A percentile compares a stretch with the other conserved stretches of the same genome.
Evolutionary conservation across 2,329 filamentous ascomycete species (phyloP).

Genomic region (Pseudogymnoascus sp.): DNA sequence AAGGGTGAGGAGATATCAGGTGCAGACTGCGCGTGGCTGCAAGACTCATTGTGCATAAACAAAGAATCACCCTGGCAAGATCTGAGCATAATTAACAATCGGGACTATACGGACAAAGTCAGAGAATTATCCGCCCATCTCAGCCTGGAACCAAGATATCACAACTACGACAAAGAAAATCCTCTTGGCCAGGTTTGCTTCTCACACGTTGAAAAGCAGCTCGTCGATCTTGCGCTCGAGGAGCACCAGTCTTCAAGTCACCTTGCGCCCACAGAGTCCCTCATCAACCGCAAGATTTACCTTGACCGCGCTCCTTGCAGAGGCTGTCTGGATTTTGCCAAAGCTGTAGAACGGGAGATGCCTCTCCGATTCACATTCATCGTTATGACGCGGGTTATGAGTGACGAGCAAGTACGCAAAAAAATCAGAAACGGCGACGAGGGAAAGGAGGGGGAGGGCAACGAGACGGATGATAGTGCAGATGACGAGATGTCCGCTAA

Average conservation of each 20-base stretch:
- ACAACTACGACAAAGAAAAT: not conserved
- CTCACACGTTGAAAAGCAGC: not conserved
- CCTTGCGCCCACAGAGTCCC: not conserved
- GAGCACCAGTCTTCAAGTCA: not conserved
- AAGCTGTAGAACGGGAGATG: not conserved
- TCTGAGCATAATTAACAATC: rapidly evolving
- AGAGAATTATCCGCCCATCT: not conserved
- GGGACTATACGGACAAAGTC: not conserved
- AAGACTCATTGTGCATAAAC: not conserved
- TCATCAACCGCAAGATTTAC: not conserved
- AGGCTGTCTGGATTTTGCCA: not conserved
- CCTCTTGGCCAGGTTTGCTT: not conserved
- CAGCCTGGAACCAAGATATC: not conserved
- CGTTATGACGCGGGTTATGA: not conserved
- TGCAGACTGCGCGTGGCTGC: not conserved
- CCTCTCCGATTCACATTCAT: not conserved
- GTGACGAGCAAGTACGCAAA: not conserved
- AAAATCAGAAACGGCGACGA: not conserved
- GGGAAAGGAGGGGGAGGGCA: not conserved
- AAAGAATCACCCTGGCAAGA: not conserved
- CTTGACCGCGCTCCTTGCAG: not conserved
- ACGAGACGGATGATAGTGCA: not conserved
- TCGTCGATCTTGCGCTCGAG: not conserved
- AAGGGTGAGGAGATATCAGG: not conserved
- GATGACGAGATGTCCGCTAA: not conserved